Percentiles rank a stretch among this genome's conserved stretches.
Conservation (phyloP, 345 rosid genomes). For the Pistacia vera region DNA sequence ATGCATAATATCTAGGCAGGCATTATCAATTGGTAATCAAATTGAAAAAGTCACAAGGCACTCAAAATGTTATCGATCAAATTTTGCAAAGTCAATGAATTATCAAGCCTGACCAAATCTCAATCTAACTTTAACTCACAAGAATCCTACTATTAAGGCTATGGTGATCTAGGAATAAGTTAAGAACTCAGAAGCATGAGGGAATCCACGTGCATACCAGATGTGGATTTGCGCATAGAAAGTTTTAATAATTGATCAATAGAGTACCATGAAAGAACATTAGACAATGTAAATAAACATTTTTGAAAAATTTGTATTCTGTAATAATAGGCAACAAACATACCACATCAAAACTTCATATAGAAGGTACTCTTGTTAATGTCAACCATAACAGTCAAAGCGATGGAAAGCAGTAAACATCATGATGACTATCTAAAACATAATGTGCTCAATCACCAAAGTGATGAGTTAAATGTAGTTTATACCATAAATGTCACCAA, state of each 20-base stretch:
- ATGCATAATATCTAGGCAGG: conserved; percentile 1
- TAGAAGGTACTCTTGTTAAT: not conserved
- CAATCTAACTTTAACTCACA: not conserved
- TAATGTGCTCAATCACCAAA: conserved; percentile 6
- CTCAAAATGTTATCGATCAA: not conserved
- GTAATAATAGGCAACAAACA: not conserved
- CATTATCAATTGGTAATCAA: not conserved
- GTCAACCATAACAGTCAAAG: not conserved
- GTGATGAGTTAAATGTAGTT: conserved; percentile 5
- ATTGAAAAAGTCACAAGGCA: not conserved
- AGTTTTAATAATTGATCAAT: not conserved
- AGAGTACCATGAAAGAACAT: not conserved
- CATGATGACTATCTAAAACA: conserved; percentile 2
- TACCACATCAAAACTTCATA: not conserved
- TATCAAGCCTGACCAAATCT: not conserved
- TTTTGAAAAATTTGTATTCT: not conserved
- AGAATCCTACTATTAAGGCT: not conserved
- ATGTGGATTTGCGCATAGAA: not conserved
- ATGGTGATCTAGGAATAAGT: not conserved
- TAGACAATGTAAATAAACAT: not conserved
- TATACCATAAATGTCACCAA: not conserved
- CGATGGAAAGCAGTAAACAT: not conserved
- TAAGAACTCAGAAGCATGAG: not conserved
- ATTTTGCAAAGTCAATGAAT: not conserved
- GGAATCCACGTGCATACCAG: not conserved